Evolutionary conservation across 495 filamentous ascomycete genomes (phyloP), one percentile per base, ranked within the genome.

Genomic region (Penicillium fimorum): DNA sequence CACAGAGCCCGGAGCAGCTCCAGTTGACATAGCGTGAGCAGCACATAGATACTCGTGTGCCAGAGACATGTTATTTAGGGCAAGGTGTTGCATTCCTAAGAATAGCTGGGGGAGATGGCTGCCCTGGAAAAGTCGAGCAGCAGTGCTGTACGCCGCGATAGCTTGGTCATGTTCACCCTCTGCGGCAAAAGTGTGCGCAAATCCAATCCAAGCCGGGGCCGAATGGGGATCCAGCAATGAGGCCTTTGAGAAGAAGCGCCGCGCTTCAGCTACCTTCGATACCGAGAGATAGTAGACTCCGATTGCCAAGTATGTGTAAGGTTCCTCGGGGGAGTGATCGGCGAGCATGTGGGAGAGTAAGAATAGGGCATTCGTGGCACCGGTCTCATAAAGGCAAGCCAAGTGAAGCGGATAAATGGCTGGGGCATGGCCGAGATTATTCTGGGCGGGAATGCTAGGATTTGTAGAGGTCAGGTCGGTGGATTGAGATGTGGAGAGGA

Each of bases 111-210:
- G 94, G 0, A 99, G 82, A 65, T 99, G 94, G 2, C 93, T 97
- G 38, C 94, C 94, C 72, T 96, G 93, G 76, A 99, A 99, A 1
- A 99, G 78, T 27, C 95, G 82, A 12, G 93, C 94, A 1, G 94
- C 94, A 13, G 94, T 99, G 37, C 89, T 94, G 77, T 99, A 99
- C 7, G 95, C 94, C 15, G 93, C 92, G 58, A 99, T 96, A 50
- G 94, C 94, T 74, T 99, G 94, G 67, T 99, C 94, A 72, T 97
- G 92, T 72, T 99, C 94, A 51, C 95, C 94, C 72, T 99, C 94
- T n/a, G 93, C 93, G n/a, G 94, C 95, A 68, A 99, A 99, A 1
- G 95, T 99, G 75, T 99, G 94, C 22, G 94, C 94, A 72, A 99
- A 99, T 9, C 94, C 94, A 57, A 99, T 97, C 94, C 94, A 99